Conservation (phyloP, 2,329 filamentous ascomycete genomes). For the Microsporum canis region DNA sequence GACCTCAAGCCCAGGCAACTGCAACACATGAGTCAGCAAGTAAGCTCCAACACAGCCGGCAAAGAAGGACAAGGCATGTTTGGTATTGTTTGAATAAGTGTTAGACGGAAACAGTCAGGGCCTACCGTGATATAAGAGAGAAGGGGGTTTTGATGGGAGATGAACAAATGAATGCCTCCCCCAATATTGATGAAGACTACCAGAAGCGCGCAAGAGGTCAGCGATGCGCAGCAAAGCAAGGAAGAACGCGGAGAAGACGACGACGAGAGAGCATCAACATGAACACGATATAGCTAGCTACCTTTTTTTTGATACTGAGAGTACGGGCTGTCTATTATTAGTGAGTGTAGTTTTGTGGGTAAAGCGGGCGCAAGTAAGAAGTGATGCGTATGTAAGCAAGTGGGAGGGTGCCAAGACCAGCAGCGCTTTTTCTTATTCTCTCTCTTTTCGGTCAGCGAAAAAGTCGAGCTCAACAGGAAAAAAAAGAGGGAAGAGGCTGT, state of each 20-base stretch:
- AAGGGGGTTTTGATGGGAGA: constrained; percentile 50
- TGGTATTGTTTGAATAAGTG: neutral
- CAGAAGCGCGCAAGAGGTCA: neutral
- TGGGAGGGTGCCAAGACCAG: constrained; percentile 14
- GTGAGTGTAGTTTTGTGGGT: neutral
- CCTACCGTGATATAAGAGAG: neutral
- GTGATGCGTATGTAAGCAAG: neutral
- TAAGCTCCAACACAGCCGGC: neutral
- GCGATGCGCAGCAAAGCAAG: neutral
- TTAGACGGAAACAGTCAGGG: neutral
- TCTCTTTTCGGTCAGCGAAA: neutral
- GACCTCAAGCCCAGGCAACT: neutral
- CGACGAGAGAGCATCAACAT: neutral
- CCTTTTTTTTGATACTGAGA: neutral
- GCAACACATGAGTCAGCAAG: neutral
- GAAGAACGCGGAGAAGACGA: neutral
- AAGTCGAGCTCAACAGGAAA: constrained; percentile 6
- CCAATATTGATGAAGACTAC: constrained; percentile 27
- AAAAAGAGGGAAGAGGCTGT: constrained; percentile 11
- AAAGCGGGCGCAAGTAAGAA: neutral
- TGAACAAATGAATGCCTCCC: constrained; percentile 98
- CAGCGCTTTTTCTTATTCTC: neutral
- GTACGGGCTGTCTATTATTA: neutral
- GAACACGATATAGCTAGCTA: neutral
- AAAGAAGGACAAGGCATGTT: neutral